These are phyloP conservation scores for Cutaneotrichosporon spelunceum DNA, from an alignment of 1,284 basidiomycete genomes.

Conservation along the genomic window DNA sequence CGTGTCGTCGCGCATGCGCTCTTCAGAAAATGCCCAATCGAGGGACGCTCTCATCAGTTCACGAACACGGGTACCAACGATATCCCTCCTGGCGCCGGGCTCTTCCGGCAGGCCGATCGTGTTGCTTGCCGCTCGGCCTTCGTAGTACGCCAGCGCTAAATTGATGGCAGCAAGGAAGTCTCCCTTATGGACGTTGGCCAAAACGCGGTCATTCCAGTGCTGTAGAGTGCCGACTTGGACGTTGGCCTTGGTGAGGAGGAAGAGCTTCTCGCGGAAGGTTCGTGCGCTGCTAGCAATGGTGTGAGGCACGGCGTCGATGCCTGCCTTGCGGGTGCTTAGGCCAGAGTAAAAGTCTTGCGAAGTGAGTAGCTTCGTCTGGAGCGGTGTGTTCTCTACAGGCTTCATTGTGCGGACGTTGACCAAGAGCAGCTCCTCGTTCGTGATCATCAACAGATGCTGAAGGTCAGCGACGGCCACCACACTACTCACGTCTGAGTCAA, in stretches of 20 bases:
- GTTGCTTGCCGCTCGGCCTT: slow-evolving; percentile 78
- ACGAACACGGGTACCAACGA: slow-evolving; percentile 72
- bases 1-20: slow-evolving; percentile 84
- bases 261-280: slow-evolving; percentile 84
- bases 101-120: slow-evolving; percentile 79
- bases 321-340: slow-evolving; percentile 16
- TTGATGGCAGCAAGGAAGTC: slow-evolving; percentile 90
- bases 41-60: slow-evolving; percentile 85
- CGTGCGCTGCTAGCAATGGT: slow-evolving; percentile 67
- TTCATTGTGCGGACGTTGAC: slow-evolving; percentile 60
- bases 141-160: slow-evolving; percentile 76
- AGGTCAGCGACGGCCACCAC: background rate
- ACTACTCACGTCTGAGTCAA: slow-evolving; percentile 50
- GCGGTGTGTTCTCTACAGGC: slow-evolving; percentile 43
- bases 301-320: slow-evolving; percentile 14
- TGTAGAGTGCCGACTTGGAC: slow-evolving; percentile 80
- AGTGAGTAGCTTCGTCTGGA: slow-evolving; percentile 43
- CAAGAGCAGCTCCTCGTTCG: slow-evolving; percentile 61
- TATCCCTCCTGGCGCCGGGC: slow-evolving; percentile 57
- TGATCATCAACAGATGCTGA: slow-evolving; percentile 56
- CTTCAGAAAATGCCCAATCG: slow-evolving; percentile 88
- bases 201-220: slow-evolving; percentile 92
- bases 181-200: slow-evolving; percentile 76
- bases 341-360: slow-evolving; percentile 38
- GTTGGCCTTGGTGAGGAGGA: slow-evolving; percentile 63